A percentile compares a stretch with the other conserved stretches of the same genome.
phyloP scores from a whole-genome alignment of 2,329 filamentous ascomycete species.

The Teratosphaeria gauchensis region DNA sequence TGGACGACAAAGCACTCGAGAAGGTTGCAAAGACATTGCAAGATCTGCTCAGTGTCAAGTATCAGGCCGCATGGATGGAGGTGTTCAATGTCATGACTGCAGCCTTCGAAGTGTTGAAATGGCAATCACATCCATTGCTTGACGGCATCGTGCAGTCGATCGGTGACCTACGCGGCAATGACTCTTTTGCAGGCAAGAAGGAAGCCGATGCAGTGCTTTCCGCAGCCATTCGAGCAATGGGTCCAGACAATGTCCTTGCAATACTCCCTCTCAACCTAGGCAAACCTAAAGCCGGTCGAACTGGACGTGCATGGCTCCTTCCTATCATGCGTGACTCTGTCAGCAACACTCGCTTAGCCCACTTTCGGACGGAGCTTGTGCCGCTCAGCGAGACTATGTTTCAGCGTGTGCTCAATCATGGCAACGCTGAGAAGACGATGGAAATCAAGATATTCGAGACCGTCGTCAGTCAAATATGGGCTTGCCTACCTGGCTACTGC shows the following conservation, averaged over 20 bases:
- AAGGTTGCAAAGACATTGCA: conserved; percentile 66
- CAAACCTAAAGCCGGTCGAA: conserved; percentile 64
- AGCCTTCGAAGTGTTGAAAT: conserved; percentile 78
- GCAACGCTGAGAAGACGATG: conserved; percentile 76
- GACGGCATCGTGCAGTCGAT: conserved; percentile 65
- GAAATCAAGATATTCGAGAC: conserved; percentile 98
- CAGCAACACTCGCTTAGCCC: conserved; percentile 74
- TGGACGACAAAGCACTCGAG: conserved; percentile 81
- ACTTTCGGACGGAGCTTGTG: conserved; percentile 79
- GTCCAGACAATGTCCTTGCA: conserved; percentile 70
- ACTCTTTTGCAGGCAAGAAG: conserved; percentile 87
- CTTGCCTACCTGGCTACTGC: conserved; percentile 85
- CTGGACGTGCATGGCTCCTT: conserved; percentile 87
- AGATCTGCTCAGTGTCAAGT: conserved; percentile 75
- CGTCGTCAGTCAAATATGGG: conserved; percentile 91
- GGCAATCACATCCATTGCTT: conserved; percentile 73
- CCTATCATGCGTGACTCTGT: conserved; percentile 83
- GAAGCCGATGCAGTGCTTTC: conserved; percentile 86
- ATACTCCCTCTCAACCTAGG: conserved; percentile 80
- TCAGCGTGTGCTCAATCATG: conserved; percentile 76
- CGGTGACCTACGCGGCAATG: conserved; percentile 77
- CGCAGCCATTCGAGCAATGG: conserved; percentile 80
- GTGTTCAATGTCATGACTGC: conserved; percentile 81
- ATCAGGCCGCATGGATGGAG: conserved; percentile 88
- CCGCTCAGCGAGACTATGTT: conserved; percentile 86